Evolutionary conservation across 768 basidiomycete species (phyloP), one percentile per base, ranked within the genome.

Genomic region (Chalciporus piperatus): DNA sequence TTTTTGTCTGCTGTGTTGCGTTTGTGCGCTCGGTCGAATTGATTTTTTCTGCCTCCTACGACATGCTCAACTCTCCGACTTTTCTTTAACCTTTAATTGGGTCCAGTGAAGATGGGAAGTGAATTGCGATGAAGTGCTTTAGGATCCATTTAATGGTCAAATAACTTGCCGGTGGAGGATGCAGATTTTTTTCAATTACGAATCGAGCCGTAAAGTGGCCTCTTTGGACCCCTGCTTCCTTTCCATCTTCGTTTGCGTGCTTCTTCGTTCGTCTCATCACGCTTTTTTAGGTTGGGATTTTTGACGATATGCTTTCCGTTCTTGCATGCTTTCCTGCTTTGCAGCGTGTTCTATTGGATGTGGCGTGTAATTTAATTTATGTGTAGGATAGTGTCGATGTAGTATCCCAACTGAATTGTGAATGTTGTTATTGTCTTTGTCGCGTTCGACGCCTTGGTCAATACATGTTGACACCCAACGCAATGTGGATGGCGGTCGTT

Each of bases 141-240:
- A 53, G 46, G 67, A 68, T 64, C 66, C 28, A 50, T 25, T 68
- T 70, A 57, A 45, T 64, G 67, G 67, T 66, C 56, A 68, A 68
- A 68, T 51, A 66, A 41, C 39, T 48, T 19, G 41, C 53, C 56
- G 59, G 51, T 41, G 3, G 52, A 55, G 61, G 57, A 40, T 1
- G 54, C 47, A 61, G 58, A 61, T 25, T 61, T 16, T 14, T 37
- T 55, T 58, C 53, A 54, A 57, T 66, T 35, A 35, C 61, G 53
- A 54, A 54, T 52, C 47, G 53, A 33, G 50, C 43, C 39, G 32
- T 17, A 16, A 8, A 4, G 22, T 16, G 32, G 30, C 12, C 45
- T 42, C 14, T 30, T 37, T 41, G 33, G 32, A 25, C 19, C 37
- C n/a, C 28, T 30, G 25, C 33, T 17, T 27, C 43, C n/a, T 17